Conservation (phyloP, 2,329 filamentous ascomycete genomes). For the Colletotrichum siamense region DNA sequence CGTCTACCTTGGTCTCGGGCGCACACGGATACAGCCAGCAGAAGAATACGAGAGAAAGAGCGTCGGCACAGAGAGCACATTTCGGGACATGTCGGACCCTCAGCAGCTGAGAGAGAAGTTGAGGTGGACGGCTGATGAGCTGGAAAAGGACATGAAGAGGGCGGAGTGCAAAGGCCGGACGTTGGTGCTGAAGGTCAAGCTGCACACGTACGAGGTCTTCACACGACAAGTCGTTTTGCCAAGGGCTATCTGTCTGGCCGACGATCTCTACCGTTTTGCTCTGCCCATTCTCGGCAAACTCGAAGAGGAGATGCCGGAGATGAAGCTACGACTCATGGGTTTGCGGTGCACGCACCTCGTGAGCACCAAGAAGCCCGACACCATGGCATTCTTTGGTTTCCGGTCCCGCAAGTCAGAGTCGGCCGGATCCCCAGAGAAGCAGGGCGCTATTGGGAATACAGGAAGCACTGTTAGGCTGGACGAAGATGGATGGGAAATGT, state of each 20-base stretch:
- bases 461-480: conserved; percentile 39
- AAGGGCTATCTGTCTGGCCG: conserved; percentile 72
- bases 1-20: conserved; percentile 84
- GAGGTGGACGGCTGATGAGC: conserved; percentile 78
- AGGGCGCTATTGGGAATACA: conserved; percentile 32
- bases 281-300: conserved; percentile 85
- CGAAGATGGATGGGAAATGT: conserved; percentile 67
- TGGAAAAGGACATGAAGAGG: conserved; percentile 82
- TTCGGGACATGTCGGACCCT: conserved; percentile 77
- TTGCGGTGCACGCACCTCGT: conserved; percentile 87
- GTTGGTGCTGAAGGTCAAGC: conserved; percentile 87
- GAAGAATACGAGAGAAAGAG: conserved; percentile 93
- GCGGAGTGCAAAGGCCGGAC: conserved; percentile 91
- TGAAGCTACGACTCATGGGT: conserved; percentile 87
- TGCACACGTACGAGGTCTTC: conserved; percentile 91
- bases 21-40: conserved; percentile 83
- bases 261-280: conserved; percentile 83
- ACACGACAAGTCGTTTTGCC: conserved; percentile 81
- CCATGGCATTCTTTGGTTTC: conserved; percentile 80
- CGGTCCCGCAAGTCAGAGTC: conserved; percentile 35
- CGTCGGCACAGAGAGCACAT: conserved; percentile 92
- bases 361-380: conserved; percentile 80
- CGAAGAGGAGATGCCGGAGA: conserved; percentile 79
- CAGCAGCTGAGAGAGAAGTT: conserved; percentile 77
- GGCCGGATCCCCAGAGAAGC: conserved; percentile 22